Conservation (phyloP, 1,139 yeast genomes). For the Pichia sp. region DNA sequence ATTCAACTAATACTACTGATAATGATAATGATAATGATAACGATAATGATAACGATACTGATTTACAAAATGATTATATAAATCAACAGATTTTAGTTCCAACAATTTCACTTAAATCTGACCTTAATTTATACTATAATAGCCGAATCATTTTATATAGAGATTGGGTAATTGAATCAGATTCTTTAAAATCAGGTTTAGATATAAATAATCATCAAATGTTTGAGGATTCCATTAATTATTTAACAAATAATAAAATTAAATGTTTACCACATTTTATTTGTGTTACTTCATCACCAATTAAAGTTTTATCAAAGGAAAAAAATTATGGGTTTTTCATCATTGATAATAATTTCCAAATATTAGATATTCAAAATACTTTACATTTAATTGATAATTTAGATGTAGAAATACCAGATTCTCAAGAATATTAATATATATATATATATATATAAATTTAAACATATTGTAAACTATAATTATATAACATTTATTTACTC, state of each 20-base stretch:
- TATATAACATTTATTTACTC: no score
- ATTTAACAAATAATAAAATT: conserved; percentile 7
- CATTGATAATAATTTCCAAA: conserved; percentile 18
- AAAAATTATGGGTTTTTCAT: conserved; percentile 17
- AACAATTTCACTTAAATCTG: conserved; percentile 23
- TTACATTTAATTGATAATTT: background rate
- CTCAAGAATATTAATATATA: conserved; percentile 7
- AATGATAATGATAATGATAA: conserved; percentile 10
- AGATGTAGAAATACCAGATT: conserved; percentile 13
- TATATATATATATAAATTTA: no score
- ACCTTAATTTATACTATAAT: conserved; percentile 23
- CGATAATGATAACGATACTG: conserved; percentile 9
- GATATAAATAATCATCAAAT: background rate
- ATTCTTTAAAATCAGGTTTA: conserved; percentile 6
- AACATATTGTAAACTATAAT: background rate
- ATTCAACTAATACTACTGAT: conserved; percentile 11
- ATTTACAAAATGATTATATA: conserved; percentile 11
- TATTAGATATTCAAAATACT: conserved; percentile 15
- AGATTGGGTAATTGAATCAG: conserved; percentile 25
- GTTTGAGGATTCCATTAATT: conserved; percentile 11
- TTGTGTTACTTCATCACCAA: conserved; percentile 7
- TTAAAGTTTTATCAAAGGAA: background rate
- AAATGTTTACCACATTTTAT: conserved; percentile 18
- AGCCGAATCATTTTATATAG: conserved; percentile 26
- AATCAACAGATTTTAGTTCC: conserved; percentile 27